Conservation (phyloP, 2,329 filamentous ascomycete species). For the Arthrocladium fulminans region DNA sequence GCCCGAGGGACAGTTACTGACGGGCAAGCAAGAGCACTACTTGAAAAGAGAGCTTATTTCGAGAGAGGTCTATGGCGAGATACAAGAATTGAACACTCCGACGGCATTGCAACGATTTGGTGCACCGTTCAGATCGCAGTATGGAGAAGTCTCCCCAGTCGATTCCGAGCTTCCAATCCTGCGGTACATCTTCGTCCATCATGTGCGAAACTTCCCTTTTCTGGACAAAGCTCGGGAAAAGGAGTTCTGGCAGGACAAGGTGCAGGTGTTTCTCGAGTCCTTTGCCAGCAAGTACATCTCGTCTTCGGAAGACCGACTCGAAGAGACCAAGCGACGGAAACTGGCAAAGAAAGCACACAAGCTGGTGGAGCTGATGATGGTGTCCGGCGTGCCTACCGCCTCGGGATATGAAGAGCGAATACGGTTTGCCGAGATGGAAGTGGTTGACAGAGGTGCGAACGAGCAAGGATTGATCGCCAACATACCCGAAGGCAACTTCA, state of each 20-base stretch:
- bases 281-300: constrained; percentile 97
- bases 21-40: constrained; percentile 97
- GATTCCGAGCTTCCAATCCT: constrained; percentile 91
- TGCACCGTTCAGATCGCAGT: constrained; percentile 85
- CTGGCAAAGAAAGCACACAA: constrained; percentile 89
- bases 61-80: constrained; percentile 81
- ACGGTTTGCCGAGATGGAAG: constrained; percentile 91
- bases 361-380: constrained; percentile 98
- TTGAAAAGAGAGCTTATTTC: constrained; percentile 92
- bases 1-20: constrained; percentile 57
- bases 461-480: constrained; percentile 82
- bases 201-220: constrained; percentile 96
- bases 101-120: constrained; percentile 92
- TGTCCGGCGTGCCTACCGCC: constrained; percentile 88
- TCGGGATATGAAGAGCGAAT: constrained; percentile 97
- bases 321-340: constrained; percentile 92
- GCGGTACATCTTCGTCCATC: constrained; percentile 94
- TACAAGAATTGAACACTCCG: constrained; percentile 84
- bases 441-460: constrained; percentile 86
- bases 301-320: constrained; percentile 87
- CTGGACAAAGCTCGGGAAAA: constrained; percentile 94
- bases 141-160: constrained; percentile 82
- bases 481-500: constrained; percentile 78
- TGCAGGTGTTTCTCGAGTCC: constrained; percentile 92
- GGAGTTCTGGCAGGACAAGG: constrained; percentile 98